Evolutionary conservation across 2,329 filamentous ascomycete species (phyloP).

Genomic region (Ophiostoma quercus): DNA sequence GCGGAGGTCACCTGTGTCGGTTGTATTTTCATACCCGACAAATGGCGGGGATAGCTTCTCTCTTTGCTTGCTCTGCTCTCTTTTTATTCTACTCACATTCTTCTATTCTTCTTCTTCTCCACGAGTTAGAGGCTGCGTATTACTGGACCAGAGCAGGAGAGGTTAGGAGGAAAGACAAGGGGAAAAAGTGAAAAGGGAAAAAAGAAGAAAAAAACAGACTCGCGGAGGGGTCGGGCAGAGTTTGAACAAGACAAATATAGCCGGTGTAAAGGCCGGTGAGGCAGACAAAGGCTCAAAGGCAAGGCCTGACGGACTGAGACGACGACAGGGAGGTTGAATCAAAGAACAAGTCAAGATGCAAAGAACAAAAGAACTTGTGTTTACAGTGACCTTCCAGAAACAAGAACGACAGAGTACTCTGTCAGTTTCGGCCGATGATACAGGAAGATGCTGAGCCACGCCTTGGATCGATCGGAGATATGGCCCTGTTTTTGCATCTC

Average conservation of each 20-base stretch:
- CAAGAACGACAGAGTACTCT: too few species aligned
- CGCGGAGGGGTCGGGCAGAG: background rate
- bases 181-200: background rate
- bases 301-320: background rate
- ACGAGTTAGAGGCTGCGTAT: background rate
- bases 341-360: background rate
- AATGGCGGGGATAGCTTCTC: conserved; percentile 9
- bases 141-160: background rate
- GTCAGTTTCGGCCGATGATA: too few species aligned
- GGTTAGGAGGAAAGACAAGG: background rate
- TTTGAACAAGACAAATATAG: background rate
- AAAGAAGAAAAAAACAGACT: background rate
- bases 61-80: background rate
- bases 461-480: too few species aligned
- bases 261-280: conserved; percentile 10
- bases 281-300: background rate
- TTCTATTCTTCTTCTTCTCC: background rate
- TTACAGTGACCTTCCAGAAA: too few species aligned
- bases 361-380: background rate
- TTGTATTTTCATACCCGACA: background rate
- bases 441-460: too few species aligned
- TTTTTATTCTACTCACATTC: too few species aligned
- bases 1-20: conserved; percentile 2
- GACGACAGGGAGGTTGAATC: background rate
- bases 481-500: too few species aligned